Percentiles rank a stretch among this genome's conserved stretches.
phyloP scores from a whole-genome alignment of 2,329 filamentous ascomycete genomes.

The Arthrobotrys entomopaga region DNA sequence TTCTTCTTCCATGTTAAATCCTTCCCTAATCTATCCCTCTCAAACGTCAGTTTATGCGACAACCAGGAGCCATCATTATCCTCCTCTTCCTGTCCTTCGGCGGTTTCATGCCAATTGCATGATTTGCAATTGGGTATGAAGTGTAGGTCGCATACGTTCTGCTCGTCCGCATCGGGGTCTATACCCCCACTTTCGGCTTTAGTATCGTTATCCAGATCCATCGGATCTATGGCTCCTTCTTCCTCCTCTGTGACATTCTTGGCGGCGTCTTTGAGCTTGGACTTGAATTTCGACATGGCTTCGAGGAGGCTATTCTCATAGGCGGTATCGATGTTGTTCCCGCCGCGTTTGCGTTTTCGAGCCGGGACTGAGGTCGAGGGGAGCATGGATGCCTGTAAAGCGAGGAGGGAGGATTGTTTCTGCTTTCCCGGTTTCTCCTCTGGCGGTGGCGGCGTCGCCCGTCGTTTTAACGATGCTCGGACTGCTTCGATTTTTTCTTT shows the following conservation, averaged over 20 bases:
- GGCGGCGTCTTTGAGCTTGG: slow-evolving; percentile 72
- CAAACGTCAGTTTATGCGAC: slow-evolving; percentile 86
- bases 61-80: slow-evolving; percentile 64
- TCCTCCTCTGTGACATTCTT: slow-evolving; percentile 61
- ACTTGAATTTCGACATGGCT: slow-evolving; percentile 80
- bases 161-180: slow-evolving; percentile 72
- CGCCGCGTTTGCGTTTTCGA: slow-evolving; percentile 74
- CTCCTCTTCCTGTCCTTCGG: slow-evolving; percentile 66
- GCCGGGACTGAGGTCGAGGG: slow-evolving; percentile 76
- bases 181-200: slow-evolving; percentile 59
- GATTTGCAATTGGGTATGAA: slow-evolving; percentile 97
- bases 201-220: slow-evolving; percentile 54
- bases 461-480: slow-evolving; percentile 50
- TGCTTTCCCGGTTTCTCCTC: slow-evolving; percentile 57
- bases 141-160: slow-evolving; percentile 85
- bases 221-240: slow-evolving; percentile 54
- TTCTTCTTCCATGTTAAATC: slow-evolving; percentile 88
- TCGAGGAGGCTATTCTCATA: slow-evolving; percentile 75
- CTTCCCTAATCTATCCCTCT: slow-evolving; percentile 89
- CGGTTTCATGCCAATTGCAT: slow-evolving; percentile 80
- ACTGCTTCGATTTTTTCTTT: slow-evolving; percentile 52
- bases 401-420: slow-evolving; percentile 66
- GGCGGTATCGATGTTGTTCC: slow-evolving; percentile 65
- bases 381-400: slow-evolving; percentile 71
- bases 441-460: slow-evolving; percentile 41